Percentiles rank a stretch among this genome's conserved stretches.
These are phyloP conservation scores for Monilinia laxa DNA, from an alignment of 2,329 filamentous ascomycete genomes.

Conservation along the genomic window DNA sequence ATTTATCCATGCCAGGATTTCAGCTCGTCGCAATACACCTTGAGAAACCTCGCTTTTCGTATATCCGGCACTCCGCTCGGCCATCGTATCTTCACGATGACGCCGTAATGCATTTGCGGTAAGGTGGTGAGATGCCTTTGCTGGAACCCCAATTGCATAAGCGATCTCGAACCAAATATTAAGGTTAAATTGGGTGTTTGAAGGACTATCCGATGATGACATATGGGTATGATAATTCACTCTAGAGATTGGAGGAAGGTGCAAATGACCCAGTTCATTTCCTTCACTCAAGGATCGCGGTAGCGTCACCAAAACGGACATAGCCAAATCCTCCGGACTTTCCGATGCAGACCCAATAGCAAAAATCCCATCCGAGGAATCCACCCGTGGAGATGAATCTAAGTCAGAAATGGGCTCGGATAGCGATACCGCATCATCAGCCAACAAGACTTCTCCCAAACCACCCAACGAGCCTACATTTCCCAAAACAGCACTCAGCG, in stretches of 20 bases:
- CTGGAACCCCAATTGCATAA: background rate
- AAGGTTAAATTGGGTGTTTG: background rate
- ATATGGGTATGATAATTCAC: background rate
- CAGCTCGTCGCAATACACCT: background rate
- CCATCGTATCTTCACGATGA: background rate
- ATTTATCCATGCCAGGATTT: background rate
- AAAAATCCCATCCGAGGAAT: background rate
- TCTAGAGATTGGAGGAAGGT: no score
- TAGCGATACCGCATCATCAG: background rate
- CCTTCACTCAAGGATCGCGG: background rate
- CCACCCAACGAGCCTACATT: no score
- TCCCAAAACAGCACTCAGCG: rapidly evolving
- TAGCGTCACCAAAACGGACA: background rate
- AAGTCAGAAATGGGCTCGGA: background rate
- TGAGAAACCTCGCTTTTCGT: rapidly evolving
- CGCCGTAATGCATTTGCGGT: background rate
- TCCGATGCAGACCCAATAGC: background rate
- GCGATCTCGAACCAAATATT: background rate
- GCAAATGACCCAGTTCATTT: background rate
- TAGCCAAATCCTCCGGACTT: no score
- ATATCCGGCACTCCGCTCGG: background rate
- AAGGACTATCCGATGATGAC: background rate
- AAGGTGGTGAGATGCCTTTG: background rate
- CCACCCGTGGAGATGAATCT: background rate
- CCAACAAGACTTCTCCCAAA: background rate